Evolutionary conservation across 495 filamentous ascomycete species (phyloP).

Genomic region (Evansstolkia leycettana): DNA sequence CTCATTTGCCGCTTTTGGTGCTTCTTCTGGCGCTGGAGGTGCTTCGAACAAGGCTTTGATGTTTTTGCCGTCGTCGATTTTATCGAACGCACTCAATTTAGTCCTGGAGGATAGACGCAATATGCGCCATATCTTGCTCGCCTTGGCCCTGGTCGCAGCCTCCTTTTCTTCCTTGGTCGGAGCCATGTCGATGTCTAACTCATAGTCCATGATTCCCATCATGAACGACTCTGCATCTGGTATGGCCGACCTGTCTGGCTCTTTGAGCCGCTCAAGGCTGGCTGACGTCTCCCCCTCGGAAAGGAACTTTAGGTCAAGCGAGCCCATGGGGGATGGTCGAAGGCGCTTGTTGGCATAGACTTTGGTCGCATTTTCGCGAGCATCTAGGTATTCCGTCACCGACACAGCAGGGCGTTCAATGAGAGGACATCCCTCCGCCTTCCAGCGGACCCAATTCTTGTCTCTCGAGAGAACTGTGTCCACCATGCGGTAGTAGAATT

Average conservation of each 20-base stretch:
- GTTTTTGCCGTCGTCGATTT: slow-evolving; percentile 70
- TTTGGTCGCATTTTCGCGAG: slow-evolving; percentile 50
- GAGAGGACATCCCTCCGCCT: slow-evolving; percentile 78
- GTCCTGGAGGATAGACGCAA: slow-evolving; percentile 63
- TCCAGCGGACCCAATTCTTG: slow-evolving; percentile 98
- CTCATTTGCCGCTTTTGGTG: slow-evolving; percentile 12
- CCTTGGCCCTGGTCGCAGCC: slow-evolving; percentile 50
- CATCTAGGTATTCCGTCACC: slow-evolving; percentile 49
- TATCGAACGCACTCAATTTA: slow-evolving; percentile 68
- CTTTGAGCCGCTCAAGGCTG: slow-evolving; percentile 47
- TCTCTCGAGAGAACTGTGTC: slow-evolving; percentile 89
- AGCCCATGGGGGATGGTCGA: slow-evolving; percentile 53
- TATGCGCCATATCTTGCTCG: slow-evolving; percentile 80
- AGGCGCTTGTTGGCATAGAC: slow-evolving; percentile 54
- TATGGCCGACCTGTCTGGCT: slow-evolving; percentile 36
- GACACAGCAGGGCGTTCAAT: slow-evolving; percentile 66
- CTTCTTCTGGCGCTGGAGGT: slow-evolving; percentile 16
- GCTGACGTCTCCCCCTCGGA: slow-evolving; percentile 43
- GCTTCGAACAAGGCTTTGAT: slow-evolving; percentile 39
- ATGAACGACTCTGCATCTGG: slow-evolving; percentile 46
- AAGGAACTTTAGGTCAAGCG: slow-evolving; percentile 65
- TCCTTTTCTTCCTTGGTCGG: slow-evolving; percentile 58
- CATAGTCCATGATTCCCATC: slow-evolving; percentile 51
- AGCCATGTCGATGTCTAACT: slow-evolving; percentile 76
- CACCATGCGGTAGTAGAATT: slow-evolving; percentile 90